Conservation (phyloP, 768 basidiomycete genomes). For the Macrolepiota dolichaula region DNA sequence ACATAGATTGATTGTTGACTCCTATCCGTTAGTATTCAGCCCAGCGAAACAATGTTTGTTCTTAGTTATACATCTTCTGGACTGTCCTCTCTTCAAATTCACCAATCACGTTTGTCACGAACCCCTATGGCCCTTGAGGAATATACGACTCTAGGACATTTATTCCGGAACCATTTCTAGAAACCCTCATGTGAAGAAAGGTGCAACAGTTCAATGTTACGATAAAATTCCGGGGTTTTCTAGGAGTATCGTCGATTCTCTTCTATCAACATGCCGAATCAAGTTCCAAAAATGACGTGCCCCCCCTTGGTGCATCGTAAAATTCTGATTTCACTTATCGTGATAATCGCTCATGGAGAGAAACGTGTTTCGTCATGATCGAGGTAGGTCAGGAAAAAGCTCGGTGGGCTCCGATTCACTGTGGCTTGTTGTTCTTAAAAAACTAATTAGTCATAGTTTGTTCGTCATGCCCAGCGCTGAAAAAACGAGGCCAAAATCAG, state of each 20-base stretch:
- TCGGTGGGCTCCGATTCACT: neutral
- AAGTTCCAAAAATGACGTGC: neutral
- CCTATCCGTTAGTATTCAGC: no score
- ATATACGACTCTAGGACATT: neutral
- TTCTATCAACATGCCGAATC: neutral
- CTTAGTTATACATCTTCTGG: no score
- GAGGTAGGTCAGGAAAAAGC: neutral
- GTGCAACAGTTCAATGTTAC: neutral
- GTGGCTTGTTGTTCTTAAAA: neutral
- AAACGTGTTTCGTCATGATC: neutral
- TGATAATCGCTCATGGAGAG: neutral
- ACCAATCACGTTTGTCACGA: no score
- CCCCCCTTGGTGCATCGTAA: neutral
- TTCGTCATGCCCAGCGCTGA: neutral
- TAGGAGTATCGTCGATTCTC: neutral
- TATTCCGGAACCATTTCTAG: neutral
- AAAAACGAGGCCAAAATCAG: neutral
- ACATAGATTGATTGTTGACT: no score
- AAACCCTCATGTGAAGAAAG: neutral
- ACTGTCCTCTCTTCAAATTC: no score
- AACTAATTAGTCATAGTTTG: neutral
- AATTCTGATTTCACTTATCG: neutral
- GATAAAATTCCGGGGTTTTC: neutral
- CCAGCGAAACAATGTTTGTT: no score
- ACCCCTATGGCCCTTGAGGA: neutral